These are phyloP conservation scores for Corynespora cassiicola DNA, from an alignment of 2,329 filamentous ascomycete species.

Conservation along the genomic window DNA sequence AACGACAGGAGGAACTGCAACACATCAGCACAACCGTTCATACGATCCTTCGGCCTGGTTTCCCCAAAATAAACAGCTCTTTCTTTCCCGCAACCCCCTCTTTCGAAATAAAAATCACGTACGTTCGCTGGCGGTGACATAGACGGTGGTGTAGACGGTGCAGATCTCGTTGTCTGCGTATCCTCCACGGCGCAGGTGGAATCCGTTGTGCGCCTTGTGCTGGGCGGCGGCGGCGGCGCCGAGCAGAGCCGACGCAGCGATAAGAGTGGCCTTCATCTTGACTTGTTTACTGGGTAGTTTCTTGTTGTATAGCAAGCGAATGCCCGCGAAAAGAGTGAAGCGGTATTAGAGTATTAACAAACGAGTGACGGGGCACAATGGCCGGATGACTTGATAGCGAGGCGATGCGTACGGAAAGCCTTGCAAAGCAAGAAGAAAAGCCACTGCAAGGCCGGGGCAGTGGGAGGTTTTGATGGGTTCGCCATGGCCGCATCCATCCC, in stretches of 20 bases:
- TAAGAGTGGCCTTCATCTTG: constrained; percentile 77
- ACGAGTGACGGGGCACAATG: constrained; percentile 46
- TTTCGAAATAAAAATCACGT: constrained; percentile 29
- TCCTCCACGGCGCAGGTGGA: constrained; percentile 61
- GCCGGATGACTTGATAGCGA: constrained; percentile 40
- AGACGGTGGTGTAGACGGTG: constrained; percentile 72
- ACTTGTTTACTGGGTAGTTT: constrained; percentile 37
- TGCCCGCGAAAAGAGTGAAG: constrained; percentile 91
- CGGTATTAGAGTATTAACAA: constrained; percentile 50
- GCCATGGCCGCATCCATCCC: constrained; percentile 24
- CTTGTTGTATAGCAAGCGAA: constrained; percentile 59
- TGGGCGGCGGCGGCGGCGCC: constrained; percentile 63
- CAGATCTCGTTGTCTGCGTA: constrained; percentile 65
- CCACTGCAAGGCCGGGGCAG: constrained; percentile 23
- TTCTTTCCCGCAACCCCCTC: neutral
- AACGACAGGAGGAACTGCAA: constrained; percentile 27
- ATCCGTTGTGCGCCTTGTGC: constrained; percentile 69
- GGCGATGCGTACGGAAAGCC: constrained; percentile 40
- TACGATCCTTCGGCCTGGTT: neutral
- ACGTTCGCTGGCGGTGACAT: constrained; percentile 52
- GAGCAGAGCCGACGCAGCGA: constrained; percentile 66
- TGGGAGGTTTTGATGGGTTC: constrained; percentile 36
- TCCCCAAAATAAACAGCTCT: neutral
- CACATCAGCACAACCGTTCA: constrained; percentile 16
- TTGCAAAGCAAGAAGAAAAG: constrained; percentile 34